These are phyloP conservation scores for Sphagnum contortum DNA, from an alignment of 225 moss, liverwort and hornwort species.

Conservation along the genomic window DNA sequence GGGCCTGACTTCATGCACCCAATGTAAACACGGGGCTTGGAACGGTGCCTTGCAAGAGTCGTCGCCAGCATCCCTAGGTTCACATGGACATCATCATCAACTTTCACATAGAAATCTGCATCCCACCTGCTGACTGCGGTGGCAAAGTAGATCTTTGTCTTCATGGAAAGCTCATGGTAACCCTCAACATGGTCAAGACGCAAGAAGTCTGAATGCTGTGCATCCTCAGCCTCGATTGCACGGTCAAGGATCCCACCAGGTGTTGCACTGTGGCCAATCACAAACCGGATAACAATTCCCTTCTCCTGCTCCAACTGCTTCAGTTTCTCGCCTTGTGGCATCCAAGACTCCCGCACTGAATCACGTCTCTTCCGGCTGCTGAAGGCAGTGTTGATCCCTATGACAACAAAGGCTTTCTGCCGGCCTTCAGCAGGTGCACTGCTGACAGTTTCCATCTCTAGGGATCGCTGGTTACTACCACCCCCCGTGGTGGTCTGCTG, in stretches of 20 bases:
- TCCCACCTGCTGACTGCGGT: constrained; percentile 87
- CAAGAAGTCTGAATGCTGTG: constrained; percentile 75
- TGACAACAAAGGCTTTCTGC: constrained; percentile 79
- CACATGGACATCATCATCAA: constrained; percentile 96
- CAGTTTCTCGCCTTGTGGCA: constrained; percentile 85
- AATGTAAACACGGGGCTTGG: constrained; percentile 88
- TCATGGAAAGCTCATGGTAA: constrained; percentile 89
- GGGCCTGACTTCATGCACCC: constrained; percentile 99
- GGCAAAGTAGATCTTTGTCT: constrained; percentile 95
- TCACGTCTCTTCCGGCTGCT: constrained; percentile 88
- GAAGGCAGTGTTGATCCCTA: constrained; percentile 95
- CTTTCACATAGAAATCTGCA: constrained; percentile 95
- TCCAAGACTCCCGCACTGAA: constrained; percentile 92
- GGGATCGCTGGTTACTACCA: constrained; percentile 23
- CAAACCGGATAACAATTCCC: constrained; percentile 93
- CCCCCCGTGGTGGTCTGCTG: constrained; percentile 16
- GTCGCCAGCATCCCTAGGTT: constrained; percentile 80
- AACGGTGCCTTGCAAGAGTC: constrained; percentile 65
- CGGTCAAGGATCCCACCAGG: constrained; percentile 91
- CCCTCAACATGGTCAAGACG: constrained; percentile 94
- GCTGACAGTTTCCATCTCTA: constrained; percentile 9
- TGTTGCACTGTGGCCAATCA: constrained; percentile 91
- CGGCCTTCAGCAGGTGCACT: constrained; percentile 34
- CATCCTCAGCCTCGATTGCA: constrained; percentile 89
- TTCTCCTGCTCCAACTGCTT: constrained; percentile 71